Percentiles rank a stretch among this genome's conserved stretches.
Evolutionary conservation across 139 green algal species (phyloP).

Genomic region (Desmodesmus armatus): DNA sequence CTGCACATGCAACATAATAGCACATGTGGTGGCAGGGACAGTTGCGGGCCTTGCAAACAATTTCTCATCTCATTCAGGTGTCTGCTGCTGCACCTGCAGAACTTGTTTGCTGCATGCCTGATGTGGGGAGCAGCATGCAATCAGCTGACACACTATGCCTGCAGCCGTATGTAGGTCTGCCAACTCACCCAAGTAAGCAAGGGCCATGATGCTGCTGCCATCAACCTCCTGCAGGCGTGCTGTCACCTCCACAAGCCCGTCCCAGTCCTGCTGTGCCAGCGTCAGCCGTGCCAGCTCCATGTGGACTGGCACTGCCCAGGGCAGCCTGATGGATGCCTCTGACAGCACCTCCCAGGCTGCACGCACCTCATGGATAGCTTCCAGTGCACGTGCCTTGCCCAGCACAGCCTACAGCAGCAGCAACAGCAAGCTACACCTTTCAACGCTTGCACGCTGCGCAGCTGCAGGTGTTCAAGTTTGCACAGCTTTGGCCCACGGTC

Average conservation of each 20-base stretch:
- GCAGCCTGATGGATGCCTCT: constrained; percentile 57
- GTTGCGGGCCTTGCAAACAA: too few relatives aligned
- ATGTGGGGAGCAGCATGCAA: not conserved
- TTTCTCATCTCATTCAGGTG: not conserved
- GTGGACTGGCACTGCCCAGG: constrained; percentile 71
- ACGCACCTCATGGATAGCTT: constrained; percentile 51
- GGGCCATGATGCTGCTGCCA: constrained; percentile 66
- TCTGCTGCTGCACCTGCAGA: not conserved
- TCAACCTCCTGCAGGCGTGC: constrained; percentile 47
- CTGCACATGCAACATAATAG: constrained; percentile 21
- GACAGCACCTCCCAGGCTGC: constrained; percentile 56
- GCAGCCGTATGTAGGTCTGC: not conserved
- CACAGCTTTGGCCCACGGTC: too few relatives aligned
- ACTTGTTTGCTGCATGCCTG: too few relatives aligned
- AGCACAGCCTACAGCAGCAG: constrained; percentile 65
- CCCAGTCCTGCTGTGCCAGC: constrained; percentile 65
- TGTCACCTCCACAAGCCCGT: constrained; percentile 47
- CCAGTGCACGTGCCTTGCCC: constrained; percentile 65
- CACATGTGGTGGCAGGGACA: not conserved
- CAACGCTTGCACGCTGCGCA: too few relatives aligned
- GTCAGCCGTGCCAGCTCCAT: constrained; percentile 73
- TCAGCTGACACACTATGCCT: not conserved
- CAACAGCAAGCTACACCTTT: too few relatives aligned
- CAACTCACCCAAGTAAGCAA: constrained; percentile 57
- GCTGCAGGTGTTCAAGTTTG: too few relatives aligned